Evolutionary conservation across 129 eudicot species (phyloP), one percentile per base, ranked within the genome.

Genomic region (Escallonia rubra): DNA sequence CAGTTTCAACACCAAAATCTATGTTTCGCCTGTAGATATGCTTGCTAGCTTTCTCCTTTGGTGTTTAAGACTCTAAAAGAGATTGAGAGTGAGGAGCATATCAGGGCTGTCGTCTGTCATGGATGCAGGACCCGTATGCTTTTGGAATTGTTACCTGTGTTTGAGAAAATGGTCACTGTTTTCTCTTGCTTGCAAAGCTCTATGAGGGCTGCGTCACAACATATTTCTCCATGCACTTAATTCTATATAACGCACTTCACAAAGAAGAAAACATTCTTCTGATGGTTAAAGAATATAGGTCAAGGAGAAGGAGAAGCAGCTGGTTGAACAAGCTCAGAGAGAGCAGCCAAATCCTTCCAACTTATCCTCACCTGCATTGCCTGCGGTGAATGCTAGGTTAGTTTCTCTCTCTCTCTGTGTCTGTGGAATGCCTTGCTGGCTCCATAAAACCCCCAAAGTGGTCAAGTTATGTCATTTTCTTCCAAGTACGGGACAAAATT

Each of bases 271-370:
- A 23, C 34, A 23, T 23, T 23, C 34, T 23, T 23, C 63, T 59
- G 53, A 67, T 62, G 39, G 23, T 43, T 6, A 62, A 3, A 41
- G 44, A 44, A 1, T 45, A 34, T 49, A 87, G 95, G 72, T 76
- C 12, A 87, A 80, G 73, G 85, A 69, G 10, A 86, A 80, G 81
- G 89, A 75, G 70, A 75, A 85, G 61, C 88, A 75, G 46, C 43
- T 65, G 15, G 71, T 72, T 1, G 62, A 79, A 61, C 70, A 53
- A 8, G 48, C 66, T 57, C 64, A 59, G 3, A 38, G 58, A 53
- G 78, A 72, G 62, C 81, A 77, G 34, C 80, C 70, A 63, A 64
- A 74, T 66, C 64, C 66, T 41, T 79, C 72, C 46, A 75, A 63
- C 71, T 46, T 78, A 8, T 34, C 74, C 40, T 61, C 82, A 9